Conservation (phyloP, 306 rosid species). For the Trifolium dubium region DNA sequence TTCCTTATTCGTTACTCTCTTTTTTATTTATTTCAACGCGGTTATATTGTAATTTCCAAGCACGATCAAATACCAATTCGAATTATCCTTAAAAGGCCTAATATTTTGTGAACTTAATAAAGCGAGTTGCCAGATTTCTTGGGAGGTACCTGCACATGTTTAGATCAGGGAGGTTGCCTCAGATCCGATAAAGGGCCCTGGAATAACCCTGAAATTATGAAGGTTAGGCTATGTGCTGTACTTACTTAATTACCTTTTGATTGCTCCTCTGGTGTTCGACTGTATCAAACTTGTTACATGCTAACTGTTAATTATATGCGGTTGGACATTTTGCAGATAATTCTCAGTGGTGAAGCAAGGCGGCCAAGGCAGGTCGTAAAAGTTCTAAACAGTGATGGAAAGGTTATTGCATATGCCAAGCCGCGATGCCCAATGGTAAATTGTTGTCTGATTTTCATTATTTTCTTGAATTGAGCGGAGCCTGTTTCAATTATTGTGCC, state of each 20-base stretch:
- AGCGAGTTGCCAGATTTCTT: conserved; percentile 97
- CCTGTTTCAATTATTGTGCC: conserved; percentile 11
- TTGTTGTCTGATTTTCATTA: conserved; percentile 11
- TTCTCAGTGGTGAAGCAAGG: conserved; percentile 78
- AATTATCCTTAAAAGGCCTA: conserved; percentile 28
- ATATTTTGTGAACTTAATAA: conserved; percentile 45
- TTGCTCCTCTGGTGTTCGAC: conserved; percentile 14
- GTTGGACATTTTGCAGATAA: conserved; percentile 63
- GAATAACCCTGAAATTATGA: conserved; percentile 89
- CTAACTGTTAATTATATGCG: conserved; percentile 25
- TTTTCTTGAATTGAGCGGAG: conserved; percentile 24
- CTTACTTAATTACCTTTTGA: conserved; percentile 28
- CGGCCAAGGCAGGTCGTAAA: conserved; percentile 88
- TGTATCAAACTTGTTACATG: conserved; percentile 20
- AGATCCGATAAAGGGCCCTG: conserved; percentile 98
- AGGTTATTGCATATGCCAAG: conserved; percentile 86
- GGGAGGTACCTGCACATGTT: conserved; percentile 92
- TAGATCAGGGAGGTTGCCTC: conserved; percentile 91
- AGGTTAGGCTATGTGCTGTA: conserved; percentile 73
- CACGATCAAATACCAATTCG: neutral
- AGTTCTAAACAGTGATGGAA: conserved; percentile 87
- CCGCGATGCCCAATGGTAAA: conserved; percentile 81
- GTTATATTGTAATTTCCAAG: conserved; percentile 21
- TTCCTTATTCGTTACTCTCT: too few relatives aligned
- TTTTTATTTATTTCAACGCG: neutral